phyloP scores from a whole-genome alignment of 2,329 filamentous ascomycete species.

The Claviceps pazoutovae region DNA sequence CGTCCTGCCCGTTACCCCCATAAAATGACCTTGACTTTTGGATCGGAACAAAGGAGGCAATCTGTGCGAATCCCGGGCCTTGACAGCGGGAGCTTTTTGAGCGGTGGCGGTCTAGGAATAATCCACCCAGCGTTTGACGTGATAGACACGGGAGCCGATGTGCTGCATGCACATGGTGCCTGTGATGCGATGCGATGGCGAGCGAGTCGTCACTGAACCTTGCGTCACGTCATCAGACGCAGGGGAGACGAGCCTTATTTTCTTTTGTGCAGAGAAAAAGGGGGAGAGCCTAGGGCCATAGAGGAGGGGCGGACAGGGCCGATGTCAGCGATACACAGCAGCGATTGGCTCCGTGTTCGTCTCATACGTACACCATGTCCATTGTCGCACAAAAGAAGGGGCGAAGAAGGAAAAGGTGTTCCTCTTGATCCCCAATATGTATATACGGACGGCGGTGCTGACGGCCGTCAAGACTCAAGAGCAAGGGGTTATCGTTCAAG shows the following conservation, averaged over 20 bases:
- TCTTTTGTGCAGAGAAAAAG: background rate
- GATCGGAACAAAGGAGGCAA: background rate
- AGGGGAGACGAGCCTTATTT: background rate
- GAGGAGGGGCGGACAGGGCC: background rate
- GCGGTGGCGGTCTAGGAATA: background rate
- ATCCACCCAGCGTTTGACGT: constrained; percentile 1
- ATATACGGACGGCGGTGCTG: too few relatives aligned
- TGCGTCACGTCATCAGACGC: background rate
- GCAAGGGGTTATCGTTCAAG: too few relatives aligned
- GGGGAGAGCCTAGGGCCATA: too few relatives aligned
- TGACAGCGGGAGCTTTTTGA: constrained; percentile 3
- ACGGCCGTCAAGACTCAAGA: too few relatives aligned
- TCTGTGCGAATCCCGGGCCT: constrained; percentile 2
- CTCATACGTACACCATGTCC: background rate
- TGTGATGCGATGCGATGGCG: background rate
- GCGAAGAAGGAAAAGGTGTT: too few relatives aligned
- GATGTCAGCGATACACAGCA: background rate
- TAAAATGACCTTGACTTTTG: background rate
- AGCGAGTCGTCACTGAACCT: background rate
- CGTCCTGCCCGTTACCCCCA: background rate
- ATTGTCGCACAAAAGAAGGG: too few relatives aligned
- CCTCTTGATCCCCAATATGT: too few relatives aligned
- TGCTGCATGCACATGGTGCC: background rate
- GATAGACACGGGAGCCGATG: constrained; percentile 5
- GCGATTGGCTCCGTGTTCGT: background rate